Conservation (phyloP, 176 grass and related monocot genomes). For the Saccharum spontaneum region DNA sequence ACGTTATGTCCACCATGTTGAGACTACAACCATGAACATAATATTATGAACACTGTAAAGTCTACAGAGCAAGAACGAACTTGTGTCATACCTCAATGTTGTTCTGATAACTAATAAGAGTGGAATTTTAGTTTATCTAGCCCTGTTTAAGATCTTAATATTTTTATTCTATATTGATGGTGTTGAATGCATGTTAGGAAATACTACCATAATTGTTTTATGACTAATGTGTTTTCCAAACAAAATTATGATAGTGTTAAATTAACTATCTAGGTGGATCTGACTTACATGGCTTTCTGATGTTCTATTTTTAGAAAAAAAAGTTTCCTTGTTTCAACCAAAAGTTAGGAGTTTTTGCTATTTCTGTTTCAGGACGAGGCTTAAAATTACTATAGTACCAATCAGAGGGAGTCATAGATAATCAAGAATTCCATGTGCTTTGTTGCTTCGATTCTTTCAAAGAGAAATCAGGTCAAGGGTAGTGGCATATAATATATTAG, state of each 20-base stretch:
- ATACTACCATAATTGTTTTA: not conserved
- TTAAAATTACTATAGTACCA: slow-evolving; percentile 16
- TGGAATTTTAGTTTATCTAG: not conserved
- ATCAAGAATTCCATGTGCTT: not conserved
- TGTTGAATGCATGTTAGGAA: not conserved
- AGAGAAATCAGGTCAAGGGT: not conserved
- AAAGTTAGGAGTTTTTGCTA: slow-evolving; percentile 26
- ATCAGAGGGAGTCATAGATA: not conserved
- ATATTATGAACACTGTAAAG: not conserved
- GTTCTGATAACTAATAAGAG: not conserved
- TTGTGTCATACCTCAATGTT: not conserved
- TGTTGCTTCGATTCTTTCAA: slow-evolving; percentile 13
- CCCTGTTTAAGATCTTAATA: not conserved
- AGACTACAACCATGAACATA: not conserved
- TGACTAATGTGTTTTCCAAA: not conserved
- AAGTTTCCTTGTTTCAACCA: not conserved
- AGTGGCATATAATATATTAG: slow-evolving; percentile 2
- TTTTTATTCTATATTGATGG: not conserved
- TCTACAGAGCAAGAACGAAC: not conserved
- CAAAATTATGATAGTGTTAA: not conserved
- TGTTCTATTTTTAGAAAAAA: not conserved
- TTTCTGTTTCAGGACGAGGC: not conserved
- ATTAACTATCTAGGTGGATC: not conserved
- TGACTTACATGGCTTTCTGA: not conserved
- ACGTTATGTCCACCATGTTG: not conserved